Evolutionary conservation across 495 filamentous ascomycete genomes (phyloP).

Genomic region (Paragyromitra xinjiangensis): DNA sequence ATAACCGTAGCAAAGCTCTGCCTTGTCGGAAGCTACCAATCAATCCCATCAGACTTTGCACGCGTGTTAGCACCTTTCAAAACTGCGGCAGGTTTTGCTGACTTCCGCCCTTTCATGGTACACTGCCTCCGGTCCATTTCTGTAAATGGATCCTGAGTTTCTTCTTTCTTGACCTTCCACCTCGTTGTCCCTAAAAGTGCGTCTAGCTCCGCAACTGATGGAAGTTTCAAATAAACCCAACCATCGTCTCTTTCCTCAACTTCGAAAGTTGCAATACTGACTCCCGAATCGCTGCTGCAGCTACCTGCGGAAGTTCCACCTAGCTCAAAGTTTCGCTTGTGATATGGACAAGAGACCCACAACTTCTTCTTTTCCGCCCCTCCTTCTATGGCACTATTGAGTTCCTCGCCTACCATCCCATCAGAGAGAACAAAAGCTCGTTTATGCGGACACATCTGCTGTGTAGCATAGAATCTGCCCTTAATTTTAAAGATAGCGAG

Average conservation of each 20-base stretch:
- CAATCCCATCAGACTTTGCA: slow-evolving; percentile 19
- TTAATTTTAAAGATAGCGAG: slow-evolving; percentile 88
- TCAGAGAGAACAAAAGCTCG: slow-evolving; percentile 90
- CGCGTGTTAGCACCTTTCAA: neutral
- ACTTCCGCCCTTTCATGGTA: slow-evolving; percentile 68
- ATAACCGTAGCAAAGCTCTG: neutral
- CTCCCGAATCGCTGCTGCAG: slow-evolving; percentile 77
- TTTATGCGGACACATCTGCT: slow-evolving; percentile 99
- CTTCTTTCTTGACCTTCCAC: slow-evolving; percentile 83
- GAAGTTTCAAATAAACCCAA: slow-evolving; percentile 85
- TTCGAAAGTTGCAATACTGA: slow-evolving; percentile 88
- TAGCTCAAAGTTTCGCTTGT: slow-evolving; percentile 92
- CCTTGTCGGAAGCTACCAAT: slow-evolving; percentile 24
- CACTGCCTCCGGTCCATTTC: slow-evolving; percentile 59
- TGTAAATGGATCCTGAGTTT: slow-evolving; percentile 59
- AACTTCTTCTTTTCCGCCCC: slow-evolving; percentile 40
- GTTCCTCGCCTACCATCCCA: slow-evolving; percentile 82
- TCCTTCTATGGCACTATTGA: slow-evolving; percentile 29
- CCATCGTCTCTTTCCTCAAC: slow-evolving; percentile 81
- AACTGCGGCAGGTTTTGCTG: slow-evolving; percentile 52
- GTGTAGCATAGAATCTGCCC: slow-evolving; percentile 85
- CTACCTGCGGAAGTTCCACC: slow-evolving; percentile 71
- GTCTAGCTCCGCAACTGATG: slow-evolving; percentile 86
- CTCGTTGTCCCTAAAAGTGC: slow-evolving; percentile 78
- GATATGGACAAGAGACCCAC: slow-evolving; percentile 89